Evolutionary conservation across 129 eudicot species (phyloP), one percentile per base, ranked within the genome.

Genomic region (Pulicaria dysenterica): DNA sequence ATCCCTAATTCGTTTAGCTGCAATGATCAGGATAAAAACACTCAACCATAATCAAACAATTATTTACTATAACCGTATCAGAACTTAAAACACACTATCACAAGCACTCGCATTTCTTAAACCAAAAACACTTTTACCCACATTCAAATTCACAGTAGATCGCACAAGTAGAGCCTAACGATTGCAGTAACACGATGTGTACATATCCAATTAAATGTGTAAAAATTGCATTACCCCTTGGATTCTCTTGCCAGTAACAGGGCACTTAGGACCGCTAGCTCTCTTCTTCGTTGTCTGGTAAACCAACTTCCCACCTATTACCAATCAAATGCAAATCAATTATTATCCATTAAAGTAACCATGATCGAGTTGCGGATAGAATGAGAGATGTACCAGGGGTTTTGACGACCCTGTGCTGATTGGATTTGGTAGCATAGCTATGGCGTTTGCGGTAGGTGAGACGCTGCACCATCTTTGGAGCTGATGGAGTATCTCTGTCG

Each of bases 361-460:
- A 13, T 53, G 13, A 77, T 24, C 49, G 39, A 47, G 13, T 49
- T 11, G 3, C 12, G 8, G 5, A 37, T n/a, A 12, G 13, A 58
- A 34, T 5, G 4, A 7, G 43, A 36, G 42, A 8, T 4, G 7
- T 86, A 86, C 92, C 92, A n/a, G 86, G 93, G 77, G 93, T 87
- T 82, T 87, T 87, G 70, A 87, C 83, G 58, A 87, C 75, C 68
- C 93, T 56, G 80, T 84, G 89, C 41, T 87, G 89, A 72, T 87
- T 87, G 67, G 93, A 87, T 76, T 87, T 87, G 82, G 93, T 87
- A 48, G 93, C 93, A 74, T 87, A 87, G 82, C 93, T 88, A 47
- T 88, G 94, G 64, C 90, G 88, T 41, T 61, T 79, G 49, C 94
- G 83, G 81, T 88, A 88, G 3, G 88, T 80, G 10, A 88, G 82